phyloP scores from a whole-genome alignment of 192 early-diverging fungal species.

The Cetraspora pellucida region DNA sequence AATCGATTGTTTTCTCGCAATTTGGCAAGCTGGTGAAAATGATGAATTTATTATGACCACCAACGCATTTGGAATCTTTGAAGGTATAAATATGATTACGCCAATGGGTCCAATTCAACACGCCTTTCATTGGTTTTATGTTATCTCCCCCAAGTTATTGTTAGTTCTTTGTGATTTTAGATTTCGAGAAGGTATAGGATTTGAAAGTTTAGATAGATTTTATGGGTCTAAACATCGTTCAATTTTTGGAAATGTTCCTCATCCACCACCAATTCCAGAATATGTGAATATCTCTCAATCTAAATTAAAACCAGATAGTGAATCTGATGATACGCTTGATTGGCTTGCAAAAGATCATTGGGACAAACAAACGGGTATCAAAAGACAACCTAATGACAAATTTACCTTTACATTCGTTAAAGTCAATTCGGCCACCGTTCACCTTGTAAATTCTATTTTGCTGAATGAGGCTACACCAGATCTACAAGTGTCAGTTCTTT shows the following conservation, averaged over 20 bases:
- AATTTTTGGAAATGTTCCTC: slow-evolving; percentile 27
- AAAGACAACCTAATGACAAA: slow-evolving; percentile 10
- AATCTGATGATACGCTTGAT: background rate
- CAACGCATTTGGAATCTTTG: slow-evolving; percentile 40
- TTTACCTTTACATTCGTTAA: slow-evolving; percentile 27
- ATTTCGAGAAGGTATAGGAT: slow-evolving; percentile 11
- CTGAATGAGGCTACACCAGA: slow-evolving; percentile 30
- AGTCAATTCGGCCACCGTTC: slow-evolving; percentile 24
- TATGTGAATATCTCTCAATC: background rate
- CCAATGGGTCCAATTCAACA: slow-evolving; percentile 7
- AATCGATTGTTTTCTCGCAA: slow-evolving; percentile 31
- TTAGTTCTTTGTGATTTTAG: slow-evolving; percentile 31
- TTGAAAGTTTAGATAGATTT: background rate
- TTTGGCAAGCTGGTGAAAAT: slow-evolving; percentile 44
- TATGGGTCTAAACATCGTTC: background rate
- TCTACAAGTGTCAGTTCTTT: background rate
- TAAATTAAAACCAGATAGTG: background rate
- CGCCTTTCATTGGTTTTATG: slow-evolving; percentile 38
- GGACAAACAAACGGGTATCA: slow-evolving; percentile 9
- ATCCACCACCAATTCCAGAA: slow-evolving; percentile 11
- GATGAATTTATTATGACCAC: slow-evolving; percentile 44
- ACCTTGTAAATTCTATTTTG: slow-evolving; percentile 16
- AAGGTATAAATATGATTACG: slow-evolving; percentile 16
- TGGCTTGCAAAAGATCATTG: background rate
- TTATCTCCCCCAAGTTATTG: slow-evolving; percentile 41